These are phyloP conservation scores for Apiospora arundinis DNA, from an alignment of 2,329 filamentous ascomycete species.

Conservation along the genomic window DNA sequence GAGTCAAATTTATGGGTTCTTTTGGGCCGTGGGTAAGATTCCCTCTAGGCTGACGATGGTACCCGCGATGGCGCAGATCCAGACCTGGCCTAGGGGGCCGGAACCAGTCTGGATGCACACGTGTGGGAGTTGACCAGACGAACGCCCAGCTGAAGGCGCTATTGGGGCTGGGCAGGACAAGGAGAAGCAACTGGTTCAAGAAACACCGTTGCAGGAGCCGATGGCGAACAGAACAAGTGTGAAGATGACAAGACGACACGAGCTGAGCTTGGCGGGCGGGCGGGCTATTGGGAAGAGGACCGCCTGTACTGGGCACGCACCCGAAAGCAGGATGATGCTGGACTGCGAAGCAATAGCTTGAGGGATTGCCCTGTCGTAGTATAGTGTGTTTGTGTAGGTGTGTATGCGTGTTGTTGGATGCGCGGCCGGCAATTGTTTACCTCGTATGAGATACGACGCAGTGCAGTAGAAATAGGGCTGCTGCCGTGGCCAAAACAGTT, in stretches of 20 bases:
- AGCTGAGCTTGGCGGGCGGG: neutral
- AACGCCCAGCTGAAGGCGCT: conserved; percentile 19
- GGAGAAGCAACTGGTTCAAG: neutral
- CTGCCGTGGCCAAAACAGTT: conserved; percentile 17
- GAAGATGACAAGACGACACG: neutral
- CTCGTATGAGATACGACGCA: conserved; percentile 3
- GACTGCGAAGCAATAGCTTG: neutral
- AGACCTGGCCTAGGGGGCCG: conserved; percentile 16
- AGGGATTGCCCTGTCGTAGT: neutral
- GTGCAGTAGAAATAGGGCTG: conserved; percentile 15
- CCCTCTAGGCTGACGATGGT: conserved; percentile 20
- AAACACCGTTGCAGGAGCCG: neutral
- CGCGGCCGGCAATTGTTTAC: neutral
- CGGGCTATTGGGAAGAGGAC: neutral
- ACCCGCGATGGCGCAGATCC: conserved; percentile 21
- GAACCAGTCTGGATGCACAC: conserved; percentile 18
- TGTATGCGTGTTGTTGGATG: neutral
- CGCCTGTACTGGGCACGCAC: neutral
- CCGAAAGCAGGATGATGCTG: neutral
- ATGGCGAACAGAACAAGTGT: neutral
- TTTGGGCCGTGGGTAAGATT: conserved; percentile 10
- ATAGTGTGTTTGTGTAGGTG: neutral
- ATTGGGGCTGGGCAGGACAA: conserved; percentile 13
- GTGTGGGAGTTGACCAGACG: conserved; percentile 19
- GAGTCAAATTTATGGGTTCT: conserved; percentile 18